Evolutionary conservation across 352 stramenopile genomes (phyloP).

Genomic region (Stephanocyclus meneghinianus): DNA sequence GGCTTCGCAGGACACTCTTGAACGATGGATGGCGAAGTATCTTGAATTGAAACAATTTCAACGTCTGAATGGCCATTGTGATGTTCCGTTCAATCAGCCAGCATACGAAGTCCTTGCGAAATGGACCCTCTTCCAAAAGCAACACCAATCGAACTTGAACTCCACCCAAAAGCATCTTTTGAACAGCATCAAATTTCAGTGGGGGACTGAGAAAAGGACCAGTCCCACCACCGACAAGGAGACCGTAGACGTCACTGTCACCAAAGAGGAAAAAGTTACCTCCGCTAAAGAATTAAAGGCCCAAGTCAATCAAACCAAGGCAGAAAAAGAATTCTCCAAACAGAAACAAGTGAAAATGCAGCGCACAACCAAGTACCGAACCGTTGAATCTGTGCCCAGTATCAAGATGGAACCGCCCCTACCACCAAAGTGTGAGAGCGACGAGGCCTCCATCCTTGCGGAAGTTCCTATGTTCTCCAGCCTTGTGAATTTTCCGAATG

Average conservation of each 20-base stretch:
- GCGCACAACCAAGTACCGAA: constrained; percentile 6
- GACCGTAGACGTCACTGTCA: neutral
- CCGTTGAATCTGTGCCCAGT: constrained; percentile 17
- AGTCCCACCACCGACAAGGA: neutral
- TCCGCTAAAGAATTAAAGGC: neutral
- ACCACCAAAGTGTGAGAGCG: neutral
- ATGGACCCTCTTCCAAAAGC: constrained; percentile 5
- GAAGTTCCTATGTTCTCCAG: constrained; percentile 35
- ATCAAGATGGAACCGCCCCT: constrained; percentile 19
- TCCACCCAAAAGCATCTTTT: neutral
- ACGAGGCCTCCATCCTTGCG: constrained; percentile 8
- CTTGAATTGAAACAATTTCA: constrained; percentile 14
- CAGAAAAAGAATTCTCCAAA: constrained; percentile 27
- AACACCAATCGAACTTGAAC: constrained; percentile 3
- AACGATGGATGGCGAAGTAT: constrained; percentile 16
- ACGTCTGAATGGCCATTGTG: constrained; percentile 11
- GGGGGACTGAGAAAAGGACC: neutral
- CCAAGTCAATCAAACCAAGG: constrained; percentile 9
- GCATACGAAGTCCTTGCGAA: constrained; percentile 9
- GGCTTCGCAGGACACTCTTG: neutral
- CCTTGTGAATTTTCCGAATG: constrained; percentile 49
- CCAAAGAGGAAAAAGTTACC: neutral
- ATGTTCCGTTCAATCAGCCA: constrained; percentile 6
- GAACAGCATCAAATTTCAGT: constrained; percentile 3
- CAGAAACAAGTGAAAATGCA: constrained; percentile 44